Evolutionary conservation across 179 eudicot species (phyloP).

Genomic region (Amaranthus tricolor): DNA sequence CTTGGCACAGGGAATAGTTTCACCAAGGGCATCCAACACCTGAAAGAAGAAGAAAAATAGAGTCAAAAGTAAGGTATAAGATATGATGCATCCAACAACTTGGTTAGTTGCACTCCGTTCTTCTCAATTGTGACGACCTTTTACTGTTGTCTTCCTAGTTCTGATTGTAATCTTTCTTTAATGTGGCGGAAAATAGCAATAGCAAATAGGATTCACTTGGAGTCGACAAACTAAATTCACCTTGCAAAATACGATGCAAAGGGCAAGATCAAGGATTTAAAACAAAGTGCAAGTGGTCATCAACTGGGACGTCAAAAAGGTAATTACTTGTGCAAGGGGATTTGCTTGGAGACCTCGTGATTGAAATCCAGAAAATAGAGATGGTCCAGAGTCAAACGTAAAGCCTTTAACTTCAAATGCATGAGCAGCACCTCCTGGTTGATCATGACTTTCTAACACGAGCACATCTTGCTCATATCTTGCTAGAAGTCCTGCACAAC

Average conservation of each 20-base stretch:
- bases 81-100: neutral
- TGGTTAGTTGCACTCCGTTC: neutral
- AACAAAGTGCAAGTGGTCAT: neutral
- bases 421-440: conserved; percentile 96
- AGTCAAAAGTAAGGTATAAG: conserved; percentile 1
- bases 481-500: conserved; percentile 86
- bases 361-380: conserved; percentile 90
- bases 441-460: conserved; percentile 85
- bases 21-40: conserved; percentile 97
- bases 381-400: conserved; percentile 95
- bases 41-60: conserved; percentile 18
- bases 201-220: neutral
- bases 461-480: conserved; percentile 79
- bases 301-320: neutral
- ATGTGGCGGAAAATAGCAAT: too few species aligned
- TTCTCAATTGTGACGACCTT: neutral
- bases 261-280: neutral
- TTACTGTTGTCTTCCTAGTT: neutral
- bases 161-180: too few species aligned
- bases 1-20: conserved; percentile 73
- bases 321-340: conserved; percentile 87
- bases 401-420: conserved; percentile 75
- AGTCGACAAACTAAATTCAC: neutral
- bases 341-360: conserved; percentile 92
- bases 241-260: neutral